Percentiles rank a stretch among this genome's conserved stretches.
These are phyloP conservation scores for Agarophyton chilense DNA, from an alignment of 23 red algal genomes.

Conservation along the genomic window DNA sequence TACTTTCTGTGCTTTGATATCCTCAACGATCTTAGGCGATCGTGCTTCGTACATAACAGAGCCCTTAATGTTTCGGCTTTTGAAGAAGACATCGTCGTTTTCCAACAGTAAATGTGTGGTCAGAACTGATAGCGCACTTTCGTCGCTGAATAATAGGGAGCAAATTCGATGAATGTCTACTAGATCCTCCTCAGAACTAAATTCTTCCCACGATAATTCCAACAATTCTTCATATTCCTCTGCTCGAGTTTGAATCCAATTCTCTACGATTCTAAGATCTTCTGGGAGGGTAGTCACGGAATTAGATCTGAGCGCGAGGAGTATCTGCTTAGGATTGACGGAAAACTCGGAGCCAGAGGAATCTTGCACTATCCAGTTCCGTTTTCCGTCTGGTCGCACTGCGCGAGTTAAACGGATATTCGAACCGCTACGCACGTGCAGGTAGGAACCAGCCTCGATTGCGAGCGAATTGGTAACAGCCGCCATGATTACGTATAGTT, in stretches of 20 bases:
- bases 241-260: neutral
- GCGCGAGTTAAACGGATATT: constrained; percentile 32
- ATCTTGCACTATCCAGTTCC: constrained; percentile 71
- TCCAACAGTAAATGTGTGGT: constrained; percentile 52
- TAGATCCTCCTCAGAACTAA: neutral
- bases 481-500: neutral
- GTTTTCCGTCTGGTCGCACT: constrained; percentile 65
- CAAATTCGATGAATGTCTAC: neutral
- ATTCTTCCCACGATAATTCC: constrained; percentile 59
- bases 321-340: constrained; percentile 63
- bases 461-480: neutral
- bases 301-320: constrained; percentile 20
- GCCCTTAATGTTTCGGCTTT: constrained; percentile 52
- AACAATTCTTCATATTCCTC: constrained; percentile 46
- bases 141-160: constrained; percentile 35
- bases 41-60: constrained; percentile 45
- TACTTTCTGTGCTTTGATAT: neutral
- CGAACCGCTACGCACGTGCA: neutral
- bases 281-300: neutral
- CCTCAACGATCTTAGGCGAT: constrained; percentile 13
- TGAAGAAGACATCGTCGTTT: constrained; percentile 47
- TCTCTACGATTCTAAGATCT: constrained; percentile 16
- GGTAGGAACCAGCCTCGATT: constrained; percentile 4
- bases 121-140: constrained; percentile 11
- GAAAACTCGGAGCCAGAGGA: constrained; percentile 30